Evolutionary conservation across 371 early-diverging fungal genomes (phyloP), one percentile per base, ranked within the genome.

Genomic region (Blyttiomyces sp.): DNA sequence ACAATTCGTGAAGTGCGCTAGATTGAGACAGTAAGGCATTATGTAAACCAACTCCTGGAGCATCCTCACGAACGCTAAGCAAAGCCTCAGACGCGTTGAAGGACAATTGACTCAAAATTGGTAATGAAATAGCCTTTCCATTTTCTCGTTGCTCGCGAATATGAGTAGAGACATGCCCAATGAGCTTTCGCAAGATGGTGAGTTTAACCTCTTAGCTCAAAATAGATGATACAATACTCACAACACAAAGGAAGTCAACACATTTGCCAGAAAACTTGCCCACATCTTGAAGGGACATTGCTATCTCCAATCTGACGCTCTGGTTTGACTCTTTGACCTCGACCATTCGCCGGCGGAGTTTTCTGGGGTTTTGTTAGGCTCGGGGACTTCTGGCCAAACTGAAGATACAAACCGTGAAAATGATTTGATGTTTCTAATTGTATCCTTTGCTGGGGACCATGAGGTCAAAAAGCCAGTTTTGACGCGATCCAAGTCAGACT

Each of bases 331-430:
- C 83, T 35, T 73, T 70, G 28, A 86, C 68, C 43, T 89, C 90
- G 21, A 80, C 82, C 24, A 88, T 60, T 32, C 83, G 82, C 28
- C 88, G 82, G 59, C 83, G 53, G 34, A 89, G 59, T 77, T 88
- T 90, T 61, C 86, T 86, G 69, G n/a, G n/a, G n/a, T n/a, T n/a
- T n/a, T n/a, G n/a, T n/a, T n/a, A n/a, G n/a, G n/a, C n/a, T n/a
- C n/a, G n/a, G n/a, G n/a, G n/a, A n/a, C n/a, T n/a, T n/a, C n/a
- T 16, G 28, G 21, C 7, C 46, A 45, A n/a, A 45, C 13, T 23
- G n/a, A 49, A 27, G 7, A 17, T 45, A 19, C 4, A 43, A n/a
- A 16, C 11, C 42, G 26, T 17, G 32, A 44, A 69, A 19, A 50
- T 2, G 23, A 26, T 11, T n/a, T 11, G 31, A 30, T 9, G 11